Percentiles rank a stretch among this genome's conserved stretches.
phyloP scores from a whole-genome alignment of 441 rosid genomes.

The Capsella rubella region DNA sequence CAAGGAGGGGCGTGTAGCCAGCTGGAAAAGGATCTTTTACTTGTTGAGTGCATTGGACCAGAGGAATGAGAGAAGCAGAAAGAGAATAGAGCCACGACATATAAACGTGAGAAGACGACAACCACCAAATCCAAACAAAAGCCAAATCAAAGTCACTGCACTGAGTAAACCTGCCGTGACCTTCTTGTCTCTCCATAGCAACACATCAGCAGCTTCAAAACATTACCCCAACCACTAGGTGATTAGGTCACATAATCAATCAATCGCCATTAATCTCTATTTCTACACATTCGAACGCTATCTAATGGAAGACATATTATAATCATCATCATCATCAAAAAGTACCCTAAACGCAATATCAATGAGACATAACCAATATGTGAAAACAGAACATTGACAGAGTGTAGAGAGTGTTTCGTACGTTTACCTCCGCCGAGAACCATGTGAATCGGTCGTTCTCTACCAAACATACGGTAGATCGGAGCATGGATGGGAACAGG shows the following conservation, averaged over 20 bases:
- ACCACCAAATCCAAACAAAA: slow-evolving; percentile 76
- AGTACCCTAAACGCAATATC: not conserved
- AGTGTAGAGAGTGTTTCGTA: slow-evolving; percentile 45
- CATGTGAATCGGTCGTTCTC: slow-evolving; percentile 69
- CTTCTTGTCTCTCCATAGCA: slow-evolving; percentile 91
- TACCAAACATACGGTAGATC: slow-evolving; percentile 65
- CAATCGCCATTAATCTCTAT: not conserved
- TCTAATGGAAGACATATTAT: not conserved
- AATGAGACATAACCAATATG: not conserved
- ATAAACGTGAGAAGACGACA: slow-evolving; percentile 71
- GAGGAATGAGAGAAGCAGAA: slow-evolving; percentile 62
- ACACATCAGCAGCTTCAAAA: slow-evolving; percentile 88
- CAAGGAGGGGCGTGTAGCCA: not conserved
- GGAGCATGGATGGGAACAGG: slow-evolving; percentile 54
- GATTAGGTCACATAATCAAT: slow-evolving; percentile 36
- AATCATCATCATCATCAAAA: not conserved
- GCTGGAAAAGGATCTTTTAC: slow-evolving; percentile 40
- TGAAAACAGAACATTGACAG: slow-evolving; percentile 5
- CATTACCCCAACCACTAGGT: slow-evolving; percentile 16
- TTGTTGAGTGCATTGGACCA: slow-evolving; percentile 83
- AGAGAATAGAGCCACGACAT: slow-evolving; percentile 67
- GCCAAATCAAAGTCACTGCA: slow-evolving; percentile 74
- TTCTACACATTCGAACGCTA: not conserved
- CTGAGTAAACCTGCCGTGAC: slow-evolving; percentile 66
- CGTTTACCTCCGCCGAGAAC: slow-evolving; percentile 79